phyloP scores from a whole-genome alignment of 345 rosid species.

The Conringia planisiliqua region DNA sequence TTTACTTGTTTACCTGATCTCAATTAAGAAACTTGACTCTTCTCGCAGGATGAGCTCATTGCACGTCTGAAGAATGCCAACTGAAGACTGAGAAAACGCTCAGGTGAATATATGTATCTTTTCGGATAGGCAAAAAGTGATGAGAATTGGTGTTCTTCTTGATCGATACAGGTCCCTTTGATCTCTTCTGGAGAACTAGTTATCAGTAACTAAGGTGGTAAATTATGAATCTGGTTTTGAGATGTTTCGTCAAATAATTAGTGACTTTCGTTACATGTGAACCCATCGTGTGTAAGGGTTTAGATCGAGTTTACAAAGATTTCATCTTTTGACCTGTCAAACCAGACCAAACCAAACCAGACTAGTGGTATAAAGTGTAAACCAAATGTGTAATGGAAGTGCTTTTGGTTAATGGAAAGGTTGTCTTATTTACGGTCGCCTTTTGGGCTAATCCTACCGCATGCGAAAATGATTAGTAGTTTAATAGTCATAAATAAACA shows the following conservation, averaged over 20 bases:
- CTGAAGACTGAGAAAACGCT: slow-evolving; percentile 18
- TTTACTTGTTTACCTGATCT: not conserved
- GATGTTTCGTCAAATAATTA: not conserved
- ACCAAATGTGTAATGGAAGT: not conserved
- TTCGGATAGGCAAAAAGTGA: not conserved
- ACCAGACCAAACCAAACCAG: not conserved
- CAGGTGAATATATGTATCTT: slow-evolving; percentile 15
- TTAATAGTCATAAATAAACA: not conserved
- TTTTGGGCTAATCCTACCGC: not conserved
- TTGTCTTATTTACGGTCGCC: not conserved
- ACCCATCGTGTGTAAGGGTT: not conserved
- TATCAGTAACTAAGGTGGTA: not conserved
- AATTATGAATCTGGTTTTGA: slow-evolving; percentile 8
- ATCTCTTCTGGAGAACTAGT: not conserved
- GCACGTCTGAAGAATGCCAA: slow-evolving; percentile 58
- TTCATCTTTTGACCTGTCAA: not conserved
- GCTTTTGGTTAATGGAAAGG: not conserved
- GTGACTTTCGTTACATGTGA: slow-evolving; percentile 1
- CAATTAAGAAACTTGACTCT: not conserved
- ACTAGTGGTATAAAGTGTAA: not conserved
- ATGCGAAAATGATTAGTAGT: not conserved
- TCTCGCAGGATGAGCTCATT: slow-evolving; percentile 80
- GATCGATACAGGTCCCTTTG: not conserved
- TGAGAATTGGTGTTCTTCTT: not conserved
- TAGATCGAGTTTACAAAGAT: not conserved